Evolutionary conservation across 352 stramenopile genomes (phyloP).

Genomic region (Globisporangium nodosum): DNA sequence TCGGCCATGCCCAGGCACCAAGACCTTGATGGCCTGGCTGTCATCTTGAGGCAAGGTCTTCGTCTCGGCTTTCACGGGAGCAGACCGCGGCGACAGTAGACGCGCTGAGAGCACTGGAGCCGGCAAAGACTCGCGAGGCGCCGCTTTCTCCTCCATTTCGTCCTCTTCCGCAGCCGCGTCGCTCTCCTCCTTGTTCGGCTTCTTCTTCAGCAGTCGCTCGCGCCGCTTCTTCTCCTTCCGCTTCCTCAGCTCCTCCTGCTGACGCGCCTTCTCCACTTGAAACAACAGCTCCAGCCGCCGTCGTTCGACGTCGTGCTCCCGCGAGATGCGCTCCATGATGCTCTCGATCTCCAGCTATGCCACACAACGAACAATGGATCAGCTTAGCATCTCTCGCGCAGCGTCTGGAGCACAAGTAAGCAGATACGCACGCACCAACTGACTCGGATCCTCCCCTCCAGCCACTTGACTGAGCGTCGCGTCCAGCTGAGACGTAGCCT

Average conservation of each 20-base stretch:
- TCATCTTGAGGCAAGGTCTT: constrained; percentile 14
- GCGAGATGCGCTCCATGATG: constrained; percentile 54
- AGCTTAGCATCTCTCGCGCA: constrained; percentile 1
- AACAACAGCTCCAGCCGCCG: constrained; percentile 57
- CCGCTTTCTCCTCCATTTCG: background rate
- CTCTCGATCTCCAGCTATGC: constrained; percentile 50
- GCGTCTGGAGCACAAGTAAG: background rate
- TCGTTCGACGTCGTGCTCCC: constrained; percentile 59
- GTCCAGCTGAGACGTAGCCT: constrained; percentile 29
- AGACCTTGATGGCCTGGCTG: constrained; percentile 17
- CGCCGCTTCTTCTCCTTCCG: constrained; percentile 60
- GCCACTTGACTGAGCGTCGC: constrained; percentile 15
- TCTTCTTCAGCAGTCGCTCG: constrained; percentile 46
- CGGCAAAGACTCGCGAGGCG: constrained; percentile 4
- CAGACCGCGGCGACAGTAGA: background rate
- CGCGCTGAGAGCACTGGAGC: constrained; percentile 14
- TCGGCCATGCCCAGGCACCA: constrained; percentile 36
- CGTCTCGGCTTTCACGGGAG: constrained; percentile 15
- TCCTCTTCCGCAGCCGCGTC: background rate
- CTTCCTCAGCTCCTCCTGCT: constrained; percentile 60
- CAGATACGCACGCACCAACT: constrained; percentile 7
- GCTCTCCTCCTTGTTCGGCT: background rate
- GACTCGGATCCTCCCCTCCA: constrained; percentile 5
- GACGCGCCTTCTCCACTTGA: constrained; percentile 55
- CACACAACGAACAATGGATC: background rate